Evolutionary conservation across 2,329 filamentous ascomycete genomes (phyloP).

Genomic region (Kalaharituber pfeilii): DNA sequence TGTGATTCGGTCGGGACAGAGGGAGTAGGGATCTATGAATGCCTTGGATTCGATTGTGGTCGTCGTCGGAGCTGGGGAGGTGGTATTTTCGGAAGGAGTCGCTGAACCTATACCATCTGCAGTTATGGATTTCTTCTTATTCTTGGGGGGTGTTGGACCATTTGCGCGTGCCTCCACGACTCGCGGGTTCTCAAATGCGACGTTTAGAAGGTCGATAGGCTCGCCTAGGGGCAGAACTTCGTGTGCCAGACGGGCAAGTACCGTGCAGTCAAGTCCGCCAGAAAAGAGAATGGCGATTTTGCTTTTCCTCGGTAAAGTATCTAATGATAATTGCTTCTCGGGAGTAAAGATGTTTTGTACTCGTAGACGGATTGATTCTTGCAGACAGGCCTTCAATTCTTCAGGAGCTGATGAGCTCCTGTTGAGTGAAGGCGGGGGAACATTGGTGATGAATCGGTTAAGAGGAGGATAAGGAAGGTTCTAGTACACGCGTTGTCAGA

Average conservation of each 20-base stretch:
- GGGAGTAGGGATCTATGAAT: slow-evolving; percentile 43
- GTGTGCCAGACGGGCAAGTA: slow-evolving; percentile 65
- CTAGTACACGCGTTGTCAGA: too few relatives aligned
- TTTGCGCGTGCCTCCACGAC: slow-evolving; percentile 41
- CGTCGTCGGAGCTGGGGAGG: slow-evolving; percentile 4
- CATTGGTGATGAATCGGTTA: neutral
- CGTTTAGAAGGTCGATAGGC: slow-evolving; percentile 74
- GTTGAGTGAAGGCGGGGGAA: neutral
- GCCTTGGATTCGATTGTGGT: neutral
- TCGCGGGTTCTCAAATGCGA: slow-evolving; percentile 88
- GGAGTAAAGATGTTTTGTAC: slow-evolving; percentile 46
- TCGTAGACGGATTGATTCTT: slow-evolving; percentile 45
- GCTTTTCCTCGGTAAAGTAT: slow-evolving; percentile 26
- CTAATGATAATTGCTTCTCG: too few relatives aligned
- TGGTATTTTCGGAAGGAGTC: slow-evolving; percentile 12
- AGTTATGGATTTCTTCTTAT: slow-evolving; percentile 21
- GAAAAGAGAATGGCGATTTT: slow-evolving; percentile 75
- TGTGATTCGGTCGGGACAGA: slow-evolving; percentile 78
- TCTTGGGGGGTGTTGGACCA: slow-evolving; percentile 23
- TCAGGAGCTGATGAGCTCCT: slow-evolving; percentile 7
- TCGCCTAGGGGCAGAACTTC: slow-evolving; percentile 53
- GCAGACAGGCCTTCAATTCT: slow-evolving; percentile 38
- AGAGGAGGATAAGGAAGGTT: neutral
- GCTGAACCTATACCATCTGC: slow-evolving; percentile 14
- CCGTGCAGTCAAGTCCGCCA: slow-evolving; percentile 79